Conservation (phyloP, 768 basidiomycete genomes). For the Sporobolomyces roseus region DNA sequence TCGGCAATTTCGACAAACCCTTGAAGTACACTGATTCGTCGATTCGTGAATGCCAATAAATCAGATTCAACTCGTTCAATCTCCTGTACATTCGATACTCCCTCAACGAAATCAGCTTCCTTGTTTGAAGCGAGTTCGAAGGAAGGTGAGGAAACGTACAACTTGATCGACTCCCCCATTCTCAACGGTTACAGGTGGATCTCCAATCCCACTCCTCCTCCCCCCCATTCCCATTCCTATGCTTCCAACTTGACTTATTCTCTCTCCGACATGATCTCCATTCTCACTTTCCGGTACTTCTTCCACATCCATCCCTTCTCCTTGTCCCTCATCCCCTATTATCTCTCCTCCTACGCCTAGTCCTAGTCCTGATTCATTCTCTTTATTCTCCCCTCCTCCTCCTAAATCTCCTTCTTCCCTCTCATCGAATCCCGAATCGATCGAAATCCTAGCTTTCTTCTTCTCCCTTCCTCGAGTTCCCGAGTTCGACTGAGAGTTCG, state of each 20-base stretch:
- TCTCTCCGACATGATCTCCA: not conserved
- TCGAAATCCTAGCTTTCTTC: conserved; percentile 16
- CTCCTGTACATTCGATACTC: not conserved
- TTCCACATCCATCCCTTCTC: not conserved
- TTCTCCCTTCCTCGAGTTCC: not conserved
- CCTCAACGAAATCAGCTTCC: no score
- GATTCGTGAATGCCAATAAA: conserved; percentile 7
- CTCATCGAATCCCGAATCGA: conserved; percentile 16
- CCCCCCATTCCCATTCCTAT: not conserved
- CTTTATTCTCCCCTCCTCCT: not conserved
- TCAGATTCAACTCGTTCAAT: not conserved
- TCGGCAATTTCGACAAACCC: conserved; percentile 29
- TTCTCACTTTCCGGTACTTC: conserved; percentile 13
- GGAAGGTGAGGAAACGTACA: no score
- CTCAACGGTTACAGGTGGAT: not conserved
- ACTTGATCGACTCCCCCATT: no score
- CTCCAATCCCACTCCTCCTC: not conserved
- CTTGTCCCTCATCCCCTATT: not conserved
- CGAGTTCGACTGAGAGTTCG: not conserved
- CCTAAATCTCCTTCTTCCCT: not conserved
- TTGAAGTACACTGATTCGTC: conserved; percentile 1
- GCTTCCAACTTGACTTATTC: not conserved
- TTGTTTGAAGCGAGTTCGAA: no score
- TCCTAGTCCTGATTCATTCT: conserved; percentile 7
- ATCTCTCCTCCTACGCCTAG: no score